phyloP scores from a whole-genome alignment of 176 grass and related monocot genomes.

The Aegilops speltoides region DNA sequence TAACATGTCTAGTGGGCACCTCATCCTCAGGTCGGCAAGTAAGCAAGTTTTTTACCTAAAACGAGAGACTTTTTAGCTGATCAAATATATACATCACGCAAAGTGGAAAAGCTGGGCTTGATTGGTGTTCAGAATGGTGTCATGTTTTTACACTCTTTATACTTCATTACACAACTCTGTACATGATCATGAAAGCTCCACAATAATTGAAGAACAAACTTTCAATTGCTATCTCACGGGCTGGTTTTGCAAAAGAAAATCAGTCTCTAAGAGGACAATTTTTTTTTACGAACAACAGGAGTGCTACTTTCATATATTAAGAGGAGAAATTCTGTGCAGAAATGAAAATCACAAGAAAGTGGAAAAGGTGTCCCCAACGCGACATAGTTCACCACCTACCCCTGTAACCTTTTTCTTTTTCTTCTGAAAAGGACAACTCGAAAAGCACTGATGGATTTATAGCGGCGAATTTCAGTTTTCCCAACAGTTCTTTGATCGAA shows the following conservation, averaged over 20 bases:
- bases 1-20: constrained; percentile 85
- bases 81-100: constrained; percentile 8
- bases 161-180: neutral
- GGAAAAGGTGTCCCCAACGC: too few species aligned
- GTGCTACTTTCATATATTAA: too few species aligned
- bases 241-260: neutral
- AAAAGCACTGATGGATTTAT: neutral
- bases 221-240: neutral
- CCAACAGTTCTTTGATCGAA: neutral
- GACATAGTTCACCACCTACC: too few species aligned
- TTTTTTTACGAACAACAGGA: too few species aligned
- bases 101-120: neutral
- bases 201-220: neutral
- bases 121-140: constrained; percentile 1
- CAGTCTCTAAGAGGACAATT: neutral
- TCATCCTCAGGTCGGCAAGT: constrained; percentile 82
- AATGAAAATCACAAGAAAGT: too few species aligned
- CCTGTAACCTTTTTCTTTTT: too few species aligned
- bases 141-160: neutral
- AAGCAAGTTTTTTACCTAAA: constrained; percentile 97
- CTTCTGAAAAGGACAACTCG: neutral
- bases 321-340: too few species aligned
- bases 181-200: constrained; percentile 11
- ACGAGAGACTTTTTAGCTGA: neutral
- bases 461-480: neutral